Evolutionary conservation across 208 protist species (phyloP).

Genomic region (Angomonas deanei): DNA sequence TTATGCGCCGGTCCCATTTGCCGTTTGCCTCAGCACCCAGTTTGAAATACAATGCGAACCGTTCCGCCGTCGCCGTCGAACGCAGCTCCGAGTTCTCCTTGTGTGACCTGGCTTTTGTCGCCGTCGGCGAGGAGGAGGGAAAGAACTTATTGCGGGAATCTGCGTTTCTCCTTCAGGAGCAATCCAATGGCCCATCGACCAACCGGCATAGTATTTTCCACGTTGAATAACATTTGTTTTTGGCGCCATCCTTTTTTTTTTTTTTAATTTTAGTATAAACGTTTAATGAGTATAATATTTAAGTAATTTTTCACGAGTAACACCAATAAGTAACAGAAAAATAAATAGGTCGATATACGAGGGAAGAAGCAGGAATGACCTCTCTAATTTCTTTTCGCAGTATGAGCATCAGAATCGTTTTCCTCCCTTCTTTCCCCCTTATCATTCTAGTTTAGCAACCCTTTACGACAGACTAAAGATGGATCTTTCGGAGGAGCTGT

Average conservation of each 20-base stretch:
- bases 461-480: too few relatives aligned
- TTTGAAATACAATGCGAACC: neutral
- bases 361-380: too few relatives aligned
- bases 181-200: neutral
- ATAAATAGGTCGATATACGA: too few relatives aligned
- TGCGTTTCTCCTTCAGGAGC: conserved; percentile 32
- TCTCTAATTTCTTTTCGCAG: too few relatives aligned
- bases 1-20: neutral
- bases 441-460: neutral
- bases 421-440: neutral
- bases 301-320: neutral
- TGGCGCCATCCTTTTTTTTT: neutral
- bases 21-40: neutral
- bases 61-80: neutral
- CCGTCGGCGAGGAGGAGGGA: conserved; percentile 55
- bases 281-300: neutral
- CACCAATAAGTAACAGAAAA: neutral
- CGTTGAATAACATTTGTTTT: conserved; percentile 8
- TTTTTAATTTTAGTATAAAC: neutral
- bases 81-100: conserved; percentile 38
- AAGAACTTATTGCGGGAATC: conserved; percentile 73
- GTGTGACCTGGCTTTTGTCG: conserved; percentile 71
- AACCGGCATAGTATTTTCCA: conserved; percentile 35
- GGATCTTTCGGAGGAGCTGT: conserved; percentile 28
- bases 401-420: too few relatives aligned